Conservation (phyloP, 2,329 filamentous ascomycete genomes). For the Cadophora malorum region DNA sequence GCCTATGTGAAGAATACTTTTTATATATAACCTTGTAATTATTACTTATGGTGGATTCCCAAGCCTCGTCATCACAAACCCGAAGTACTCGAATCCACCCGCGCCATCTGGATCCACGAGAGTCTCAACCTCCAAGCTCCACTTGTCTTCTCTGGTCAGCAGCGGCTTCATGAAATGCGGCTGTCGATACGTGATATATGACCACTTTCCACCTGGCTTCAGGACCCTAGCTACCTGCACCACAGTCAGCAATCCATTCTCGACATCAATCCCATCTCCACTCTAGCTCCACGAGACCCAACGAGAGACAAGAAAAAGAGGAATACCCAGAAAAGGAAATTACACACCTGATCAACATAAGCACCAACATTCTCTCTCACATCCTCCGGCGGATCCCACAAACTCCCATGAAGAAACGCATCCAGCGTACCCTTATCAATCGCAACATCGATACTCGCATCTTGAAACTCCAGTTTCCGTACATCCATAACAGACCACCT, state of each 20-base stretch:
- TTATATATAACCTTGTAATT: too few species aligned
- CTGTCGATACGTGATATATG: slow-evolving; percentile 61
- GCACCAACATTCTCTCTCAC: slow-evolving; percentile 54
- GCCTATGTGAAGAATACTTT: not conserved
- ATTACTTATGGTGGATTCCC: slow-evolving; percentile 1
- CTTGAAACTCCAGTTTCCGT: slow-evolving; percentile 53
- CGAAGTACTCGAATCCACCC: slow-evolving; percentile 57
- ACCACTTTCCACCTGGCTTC: slow-evolving; percentile 54
- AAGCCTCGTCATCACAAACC: slow-evolving; percentile 48
- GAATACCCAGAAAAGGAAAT: slow-evolving; percentile 4
- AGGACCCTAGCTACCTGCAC: slow-evolving; percentile 54
- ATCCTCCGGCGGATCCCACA: slow-evolving; percentile 58
- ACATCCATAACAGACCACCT: slow-evolving; percentile 58
- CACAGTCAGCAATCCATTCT: slow-evolving; percentile 20
- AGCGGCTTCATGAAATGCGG: slow-evolving; percentile 60
- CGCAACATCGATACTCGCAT: slow-evolving; percentile 57
- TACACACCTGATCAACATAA: slow-evolving; percentile 57
- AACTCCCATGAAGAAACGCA: slow-evolving; percentile 58
- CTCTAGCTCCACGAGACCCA: not conserved
- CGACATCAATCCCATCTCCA: not conserved
- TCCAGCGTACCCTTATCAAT: slow-evolving; percentile 64
- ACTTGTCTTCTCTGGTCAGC: slow-evolving; percentile 51
- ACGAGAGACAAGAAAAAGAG: not conserved
- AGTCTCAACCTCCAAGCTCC: slow-evolving; percentile 53
- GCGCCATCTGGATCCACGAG: slow-evolving; percentile 49